Evolutionary conservation across 768 basidiomycete species (phyloP).

Genomic region (Phylloporus sp.): DNA sequence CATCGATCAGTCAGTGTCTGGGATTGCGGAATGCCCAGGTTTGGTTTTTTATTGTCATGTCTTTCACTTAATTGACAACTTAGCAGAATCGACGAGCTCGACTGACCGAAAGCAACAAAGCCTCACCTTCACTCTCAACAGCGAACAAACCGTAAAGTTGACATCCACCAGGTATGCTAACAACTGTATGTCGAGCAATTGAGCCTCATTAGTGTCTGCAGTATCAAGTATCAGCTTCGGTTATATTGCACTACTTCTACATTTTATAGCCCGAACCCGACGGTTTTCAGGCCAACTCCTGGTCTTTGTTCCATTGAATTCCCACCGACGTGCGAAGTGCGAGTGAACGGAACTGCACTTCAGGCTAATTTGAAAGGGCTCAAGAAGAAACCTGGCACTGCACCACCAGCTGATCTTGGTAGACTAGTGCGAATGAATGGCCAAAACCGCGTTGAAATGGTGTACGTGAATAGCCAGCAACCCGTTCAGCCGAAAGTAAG

Average conservation of each 20-base stretch:
- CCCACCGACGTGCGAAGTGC: conserved; percentile 87
- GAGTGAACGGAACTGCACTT: conserved; percentile 69
- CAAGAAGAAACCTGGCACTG: conserved; percentile 93
- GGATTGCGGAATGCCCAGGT: conserved; percentile 78
- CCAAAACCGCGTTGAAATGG: conserved; percentile 76
- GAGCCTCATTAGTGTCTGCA: conserved; percentile 27
- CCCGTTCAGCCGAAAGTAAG: conserved; percentile 69
- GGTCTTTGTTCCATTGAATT: conserved; percentile 81
- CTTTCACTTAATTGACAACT: conserved; percentile 3
- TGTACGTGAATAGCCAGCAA: conserved; percentile 86
- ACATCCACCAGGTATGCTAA: conserved; percentile 48
- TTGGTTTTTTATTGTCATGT: conserved; percentile 9
- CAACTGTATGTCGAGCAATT: background rate
- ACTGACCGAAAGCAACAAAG: conserved; percentile 69
- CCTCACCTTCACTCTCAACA: conserved; percentile 59
- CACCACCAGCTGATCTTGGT: conserved; percentile 78
- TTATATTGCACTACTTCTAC: conserved; percentile 86
- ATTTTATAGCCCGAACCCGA: conserved; percentile 52
- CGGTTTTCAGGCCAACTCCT: conserved; percentile 48
- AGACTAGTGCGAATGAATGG: conserved; percentile 37
- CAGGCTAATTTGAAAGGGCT: conserved; percentile 81
- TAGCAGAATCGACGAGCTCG: conserved; percentile 69
- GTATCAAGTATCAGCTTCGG: conserved; percentile 73
- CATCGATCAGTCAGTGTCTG: conserved; percentile 62
- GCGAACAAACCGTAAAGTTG: conserved; percentile 62